phyloP scores from a whole-genome alignment of 192 early-diverging fungal genomes.

The Backusella liffmaniae region DNA sequence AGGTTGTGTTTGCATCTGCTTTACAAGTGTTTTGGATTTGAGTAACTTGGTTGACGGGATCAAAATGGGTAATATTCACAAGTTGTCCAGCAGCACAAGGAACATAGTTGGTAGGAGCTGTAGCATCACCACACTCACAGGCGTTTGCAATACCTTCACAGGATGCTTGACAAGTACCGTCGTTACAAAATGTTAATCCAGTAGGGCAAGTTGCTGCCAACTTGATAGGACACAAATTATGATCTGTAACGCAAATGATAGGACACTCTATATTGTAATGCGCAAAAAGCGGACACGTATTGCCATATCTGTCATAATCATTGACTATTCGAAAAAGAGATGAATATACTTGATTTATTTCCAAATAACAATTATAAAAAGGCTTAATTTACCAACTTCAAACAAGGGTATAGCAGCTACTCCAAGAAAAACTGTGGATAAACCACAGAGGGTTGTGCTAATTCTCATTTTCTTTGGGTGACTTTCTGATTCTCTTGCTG shows the following conservation, averaged over 20 bases:
- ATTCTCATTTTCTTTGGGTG: constrained; percentile 5
- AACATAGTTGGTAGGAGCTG: constrained; percentile 34
- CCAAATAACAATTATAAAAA: neutral
- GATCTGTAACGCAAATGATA: constrained; percentile 48
- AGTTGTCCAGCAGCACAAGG: constrained; percentile 49
- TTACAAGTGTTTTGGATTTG: constrained; percentile 34
- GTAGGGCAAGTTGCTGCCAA: constrained; percentile 39
- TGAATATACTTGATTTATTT: neutral
- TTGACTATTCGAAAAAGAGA: constrained; percentile 33
- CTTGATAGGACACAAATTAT: constrained; percentile 45
- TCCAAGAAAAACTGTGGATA: neutral
- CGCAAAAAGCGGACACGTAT: constrained; percentile 50
- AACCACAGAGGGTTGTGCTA: constrained; percentile 8
- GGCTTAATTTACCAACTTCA: constrained; percentile 1
- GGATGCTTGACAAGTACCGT: constrained; percentile 49
- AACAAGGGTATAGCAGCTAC: constrained; percentile 18
- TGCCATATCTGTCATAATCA: constrained; percentile 46
- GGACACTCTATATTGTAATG: constrained; percentile 50
- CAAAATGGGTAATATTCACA: constrained; percentile 46
- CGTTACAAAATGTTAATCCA: constrained; percentile 49
- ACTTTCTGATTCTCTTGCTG: neutral
- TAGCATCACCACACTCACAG: constrained; percentile 47
- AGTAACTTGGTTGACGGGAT: constrained; percentile 44
- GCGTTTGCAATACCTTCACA: constrained; percentile 47
- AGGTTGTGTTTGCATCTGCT: constrained; percentile 1